A percentile compares a stretch with the other conserved stretches of the same genome.
These are phyloP conservation scores for Globisporangium acanthophoron DNA, from an alignment of 352 stramenopile species.

Conservation along the genomic window DNA sequence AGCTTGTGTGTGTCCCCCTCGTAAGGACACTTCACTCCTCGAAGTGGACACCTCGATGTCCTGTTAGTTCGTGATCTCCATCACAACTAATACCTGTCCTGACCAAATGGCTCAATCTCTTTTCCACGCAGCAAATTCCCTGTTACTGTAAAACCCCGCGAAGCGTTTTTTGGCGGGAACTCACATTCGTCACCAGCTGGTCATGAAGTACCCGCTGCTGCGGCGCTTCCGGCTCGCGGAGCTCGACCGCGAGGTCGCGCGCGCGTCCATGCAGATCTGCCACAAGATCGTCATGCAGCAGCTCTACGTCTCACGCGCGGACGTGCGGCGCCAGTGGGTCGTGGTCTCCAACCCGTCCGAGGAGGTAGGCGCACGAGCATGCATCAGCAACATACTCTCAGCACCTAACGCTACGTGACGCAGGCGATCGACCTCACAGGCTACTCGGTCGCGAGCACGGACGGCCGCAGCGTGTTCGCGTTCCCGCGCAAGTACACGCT, in stretches of 20 bases:
- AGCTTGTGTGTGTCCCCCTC: neutral
- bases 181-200: neutral
- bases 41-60: neutral
- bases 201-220: slow-evolving; percentile 64
- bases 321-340: slow-evolving; percentile 73
- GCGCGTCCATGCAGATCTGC: slow-evolving; percentile 79
- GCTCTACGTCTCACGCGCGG: slow-evolving; percentile 75
- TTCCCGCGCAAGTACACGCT: slow-evolving; percentile 71
- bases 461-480: slow-evolving; percentile 42
- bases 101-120: neutral
- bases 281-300: slow-evolving; percentile 83
- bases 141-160: neutral
- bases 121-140: no score
- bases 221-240: slow-evolving; percentile 52
- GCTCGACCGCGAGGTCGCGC: slow-evolving; percentile 65
- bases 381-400: neutral
- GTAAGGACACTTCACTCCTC: neutral
- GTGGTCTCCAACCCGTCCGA: slow-evolving; percentile 81
- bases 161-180: slow-evolving; percentile 7
- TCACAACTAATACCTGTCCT: neutral
- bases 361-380: slow-evolving; percentile 13
- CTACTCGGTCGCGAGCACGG: slow-evolving; percentile 45
- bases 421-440: slow-evolving; percentile 62
- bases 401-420: neutral
- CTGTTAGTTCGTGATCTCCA: neutral